phyloP scores from a whole-genome alignment of 148 eudicot genomes.

The Suaeda aralocaspica region DNA sequence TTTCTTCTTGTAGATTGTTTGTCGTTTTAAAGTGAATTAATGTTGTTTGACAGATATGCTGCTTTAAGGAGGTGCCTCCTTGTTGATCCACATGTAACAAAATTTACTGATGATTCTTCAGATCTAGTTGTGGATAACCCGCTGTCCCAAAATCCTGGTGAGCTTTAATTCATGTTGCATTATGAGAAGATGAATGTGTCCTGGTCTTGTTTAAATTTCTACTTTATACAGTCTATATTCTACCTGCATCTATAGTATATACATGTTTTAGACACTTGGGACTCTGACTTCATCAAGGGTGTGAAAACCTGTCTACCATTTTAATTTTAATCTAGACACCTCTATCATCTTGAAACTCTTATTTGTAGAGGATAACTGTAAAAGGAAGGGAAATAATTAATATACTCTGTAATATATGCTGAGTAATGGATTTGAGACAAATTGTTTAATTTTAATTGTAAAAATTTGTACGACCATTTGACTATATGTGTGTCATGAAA shows the following conservation, averaged over 20 bases:
- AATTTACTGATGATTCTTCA: slow-evolving; percentile 53
- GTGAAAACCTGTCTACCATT: neutral
- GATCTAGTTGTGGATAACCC: slow-evolving; percentile 83
- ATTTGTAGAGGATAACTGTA: neutral
- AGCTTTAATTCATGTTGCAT: slow-evolving; percentile 9
- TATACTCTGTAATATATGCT: neutral
- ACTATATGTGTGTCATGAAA: too few relatives aligned
- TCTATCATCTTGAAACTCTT: neutral
- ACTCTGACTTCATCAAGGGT: neutral
- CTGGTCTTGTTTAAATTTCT: neutral
- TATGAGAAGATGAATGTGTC: neutral
- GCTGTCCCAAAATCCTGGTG: slow-evolving; percentile 90
- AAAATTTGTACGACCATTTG: neutral
- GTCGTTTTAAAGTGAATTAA: slow-evolving; percentile 13
- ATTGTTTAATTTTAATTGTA: too few relatives aligned
- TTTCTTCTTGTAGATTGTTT: slow-evolving; percentile 5
- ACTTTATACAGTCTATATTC: too few relatives aligned
- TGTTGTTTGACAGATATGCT: slow-evolving; percentile 60
- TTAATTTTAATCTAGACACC: neutral
- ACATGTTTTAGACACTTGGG: neutral
- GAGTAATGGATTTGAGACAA: neutral
- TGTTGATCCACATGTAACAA: slow-evolving; percentile 65
- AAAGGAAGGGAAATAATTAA: neutral
- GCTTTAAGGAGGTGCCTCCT: slow-evolving; percentile 66
- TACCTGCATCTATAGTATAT: too few relatives aligned